Percentiles rank a stretch among this genome's conserved stretches.
Evolutionary conservation across 202 grass and related monocot species (phyloP).

Genomic region (Zoysia matrella): DNA sequence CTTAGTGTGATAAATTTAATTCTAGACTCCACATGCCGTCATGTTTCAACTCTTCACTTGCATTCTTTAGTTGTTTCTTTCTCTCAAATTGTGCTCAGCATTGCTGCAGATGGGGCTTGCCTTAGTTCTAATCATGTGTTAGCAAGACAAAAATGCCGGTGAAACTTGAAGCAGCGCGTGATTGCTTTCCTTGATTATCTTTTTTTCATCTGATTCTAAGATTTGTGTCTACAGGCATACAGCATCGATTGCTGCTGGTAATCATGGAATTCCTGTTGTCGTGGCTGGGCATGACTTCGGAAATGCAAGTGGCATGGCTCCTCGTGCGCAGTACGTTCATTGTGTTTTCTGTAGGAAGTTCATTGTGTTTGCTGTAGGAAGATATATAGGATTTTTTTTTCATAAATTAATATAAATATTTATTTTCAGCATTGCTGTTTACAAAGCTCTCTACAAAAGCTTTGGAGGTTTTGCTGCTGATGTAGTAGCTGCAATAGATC

Average conservation of each 20-base stretch:
- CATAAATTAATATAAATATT: slow-evolving; percentile 14
- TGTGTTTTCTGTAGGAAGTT: slow-evolving; percentile 4
- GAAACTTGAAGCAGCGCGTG: not conserved
- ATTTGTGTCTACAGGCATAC: slow-evolving; percentile 73
- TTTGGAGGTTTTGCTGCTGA: slow-evolving; percentile 99
- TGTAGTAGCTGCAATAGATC: slow-evolving; percentile 98
- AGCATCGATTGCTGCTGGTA: slow-evolving; percentile 92
- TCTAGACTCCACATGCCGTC: too few species aligned
- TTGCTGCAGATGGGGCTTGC: not conserved
- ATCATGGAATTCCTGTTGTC: slow-evolving; percentile 89
- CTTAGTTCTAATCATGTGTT: not conserved
- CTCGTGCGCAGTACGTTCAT: slow-evolving; percentile 92
- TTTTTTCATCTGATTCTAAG: slow-evolving; percentile 29
- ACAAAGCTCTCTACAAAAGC: slow-evolving; percentile 99
- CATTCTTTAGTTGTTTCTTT: too few species aligned
- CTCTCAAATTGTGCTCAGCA: too few species aligned
- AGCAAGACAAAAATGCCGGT: not conserved
- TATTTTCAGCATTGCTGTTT: slow-evolving; percentile 84
- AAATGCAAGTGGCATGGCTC: slow-evolving; percentile 99
- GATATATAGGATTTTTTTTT: too few species aligned
- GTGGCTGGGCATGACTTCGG: slow-evolving; percentile 94
- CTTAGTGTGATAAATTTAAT: too few species aligned
- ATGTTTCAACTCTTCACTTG: too few species aligned
- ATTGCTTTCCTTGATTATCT: not conserved
- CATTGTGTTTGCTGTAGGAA: too few species aligned